These are phyloP conservation scores for Musa acuminata DNA, from an alignment of 176 grass and related monocot species.

Conservation along the genomic window DNA sequence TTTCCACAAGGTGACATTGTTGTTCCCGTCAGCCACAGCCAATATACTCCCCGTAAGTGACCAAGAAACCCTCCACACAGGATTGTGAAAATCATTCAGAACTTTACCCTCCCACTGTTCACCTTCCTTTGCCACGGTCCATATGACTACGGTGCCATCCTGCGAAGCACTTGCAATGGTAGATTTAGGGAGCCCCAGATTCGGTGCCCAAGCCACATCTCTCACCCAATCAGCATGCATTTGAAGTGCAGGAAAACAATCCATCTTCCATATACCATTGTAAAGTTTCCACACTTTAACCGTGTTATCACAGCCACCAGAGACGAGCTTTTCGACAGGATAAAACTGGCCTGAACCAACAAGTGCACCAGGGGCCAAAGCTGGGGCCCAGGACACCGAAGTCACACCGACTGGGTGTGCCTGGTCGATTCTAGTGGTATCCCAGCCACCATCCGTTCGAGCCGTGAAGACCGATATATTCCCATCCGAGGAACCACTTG, in stretches of 20 bases:
- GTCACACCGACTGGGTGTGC: no score
- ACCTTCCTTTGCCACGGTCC: conserved; percentile 75
- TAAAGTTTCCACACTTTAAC: conserved; percentile 59
- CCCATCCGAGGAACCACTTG: conserved; percentile 49
- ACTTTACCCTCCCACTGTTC: not conserved
- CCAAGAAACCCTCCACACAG: conserved; percentile 80
- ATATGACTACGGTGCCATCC: conserved; percentile 26
- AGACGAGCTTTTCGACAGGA: conserved; percentile 40
- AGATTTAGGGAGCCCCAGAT: conserved; percentile 54
- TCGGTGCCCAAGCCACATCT: conserved; percentile 39
- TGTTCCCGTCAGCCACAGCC: conserved; percentile 39
- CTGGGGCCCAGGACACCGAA: no score
- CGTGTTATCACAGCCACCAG: conserved; percentile 55
- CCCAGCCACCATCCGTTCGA: conserved; percentile 46
- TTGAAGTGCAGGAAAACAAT: conserved; percentile 32
- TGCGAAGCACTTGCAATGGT: no score
- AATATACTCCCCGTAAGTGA: conserved; percentile 62
- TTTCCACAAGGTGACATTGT: no score
- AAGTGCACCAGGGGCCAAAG: no score
- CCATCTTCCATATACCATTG: conserved; percentile 52
- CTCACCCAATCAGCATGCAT: conserved; percentile 33
- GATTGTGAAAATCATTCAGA: conserved; percentile 41
- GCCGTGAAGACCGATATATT: conserved; percentile 19
- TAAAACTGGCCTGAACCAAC: no score
- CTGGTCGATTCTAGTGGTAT: conserved; percentile 4